phyloP scores from a whole-genome alignment of 805 yeast genomes.

The Pichia phayaonensis region DNA sequence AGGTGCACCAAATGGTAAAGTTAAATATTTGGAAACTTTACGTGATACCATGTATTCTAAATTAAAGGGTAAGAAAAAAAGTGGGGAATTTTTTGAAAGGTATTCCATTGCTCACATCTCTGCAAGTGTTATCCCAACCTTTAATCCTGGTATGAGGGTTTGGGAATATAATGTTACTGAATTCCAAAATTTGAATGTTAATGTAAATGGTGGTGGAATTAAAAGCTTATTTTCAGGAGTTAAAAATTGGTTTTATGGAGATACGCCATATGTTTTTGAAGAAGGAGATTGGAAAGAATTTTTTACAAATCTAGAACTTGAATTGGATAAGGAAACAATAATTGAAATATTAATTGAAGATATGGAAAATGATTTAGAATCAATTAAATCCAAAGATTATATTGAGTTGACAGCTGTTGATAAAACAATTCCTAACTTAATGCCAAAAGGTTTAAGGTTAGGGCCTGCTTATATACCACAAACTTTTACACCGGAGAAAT shows the following conservation, averaged over 20 bases:
- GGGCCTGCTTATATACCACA: conserved; percentile 79
- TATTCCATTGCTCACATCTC: conserved; percentile 65
- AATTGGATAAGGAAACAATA: conserved; percentile 5
- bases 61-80: conserved; percentile 37
- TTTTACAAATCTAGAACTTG: conserved; percentile 6
- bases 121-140: conserved; percentile 76
- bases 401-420: conserved; percentile 30
- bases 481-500: conserved; percentile 62
- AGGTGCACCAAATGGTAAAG: conserved; percentile 65
- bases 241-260: neutral
- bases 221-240: neutral
- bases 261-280: conserved; percentile 10
- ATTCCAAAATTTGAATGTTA: conserved; percentile 24
- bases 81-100: conserved; percentile 43
- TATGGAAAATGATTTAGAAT: conserved; percentile 12
- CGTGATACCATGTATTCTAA: conserved; percentile 46
- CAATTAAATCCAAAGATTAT: conserved; percentile 7
- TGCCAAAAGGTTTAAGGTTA: conserved; percentile 43
- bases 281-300: conserved; percentile 23
- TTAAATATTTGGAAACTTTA: conserved; percentile 50
- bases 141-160: conserved; percentile 72
- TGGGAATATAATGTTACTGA: conserved; percentile 80
- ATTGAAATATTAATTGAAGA: conserved; percentile 4
- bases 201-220: neutral
- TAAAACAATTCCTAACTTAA: conserved; percentile 52